Evolutionary conservation across 768 basidiomycete species (phyloP).

Genomic region (Russula virescens): DNA sequence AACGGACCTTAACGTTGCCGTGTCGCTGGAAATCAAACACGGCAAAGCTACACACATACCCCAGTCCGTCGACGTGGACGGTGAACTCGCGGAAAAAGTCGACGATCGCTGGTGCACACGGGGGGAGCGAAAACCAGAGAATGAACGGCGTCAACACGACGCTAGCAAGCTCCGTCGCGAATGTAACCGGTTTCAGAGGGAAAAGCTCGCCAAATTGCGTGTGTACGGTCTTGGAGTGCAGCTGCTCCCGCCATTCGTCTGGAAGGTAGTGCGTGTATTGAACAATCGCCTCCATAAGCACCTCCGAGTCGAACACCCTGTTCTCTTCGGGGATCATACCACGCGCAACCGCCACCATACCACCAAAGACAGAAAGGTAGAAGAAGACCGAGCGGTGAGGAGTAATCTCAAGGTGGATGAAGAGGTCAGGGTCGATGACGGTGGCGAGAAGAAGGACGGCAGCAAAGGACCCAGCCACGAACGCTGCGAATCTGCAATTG

Average conservation of each 20-base stretch:
- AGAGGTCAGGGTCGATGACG: slow-evolving; percentile 87
- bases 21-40: slow-evolving; percentile 97
- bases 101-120: slow-evolving; percentile 83
- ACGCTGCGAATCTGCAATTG: slow-evolving; percentile 80
- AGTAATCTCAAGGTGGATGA: slow-evolving; percentile 92
- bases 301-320: slow-evolving; percentile 87
- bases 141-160: slow-evolving; percentile 93
- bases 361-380: slow-evolving; percentile 85
- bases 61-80: slow-evolving; percentile 92
- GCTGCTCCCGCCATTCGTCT: slow-evolving; percentile 78
- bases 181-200: slow-evolving; percentile 85
- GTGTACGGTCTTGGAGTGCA: slow-evolving; percentile 92
- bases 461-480: slow-evolving; percentile 93
- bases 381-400: slow-evolving; percentile 90
- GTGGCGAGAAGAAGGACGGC: slow-evolving; percentile 92
- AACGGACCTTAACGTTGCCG: slow-evolving; percentile 77
- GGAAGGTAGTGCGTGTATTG: slow-evolving; percentile 96
- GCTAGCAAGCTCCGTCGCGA: slow-evolving; percentile 81
- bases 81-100: slow-evolving; percentile 99
- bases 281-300: slow-evolving; percentile 88
- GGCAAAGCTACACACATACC: slow-evolving; percentile 96
- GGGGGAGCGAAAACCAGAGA: slow-evolving; percentile 87
- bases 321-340: slow-evolving; percentile 97
- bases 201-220: slow-evolving; percentile 89
- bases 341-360: slow-evolving; percentile 79